Base-by-base conservation (phyloP, 768 basidiomycete genomes). In the Mycena chlorophos region DNA sequence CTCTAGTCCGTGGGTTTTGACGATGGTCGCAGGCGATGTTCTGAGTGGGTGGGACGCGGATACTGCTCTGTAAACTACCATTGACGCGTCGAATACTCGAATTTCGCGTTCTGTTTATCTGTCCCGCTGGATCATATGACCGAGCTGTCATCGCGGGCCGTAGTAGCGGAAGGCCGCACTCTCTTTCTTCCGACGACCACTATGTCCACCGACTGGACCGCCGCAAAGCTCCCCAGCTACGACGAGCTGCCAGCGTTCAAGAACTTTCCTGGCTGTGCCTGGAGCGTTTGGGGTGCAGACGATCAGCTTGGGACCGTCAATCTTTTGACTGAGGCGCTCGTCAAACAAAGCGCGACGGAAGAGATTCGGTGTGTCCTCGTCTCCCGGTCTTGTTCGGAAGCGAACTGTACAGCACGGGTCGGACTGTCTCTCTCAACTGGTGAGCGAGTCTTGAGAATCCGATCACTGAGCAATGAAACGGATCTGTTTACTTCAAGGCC, bases 271-370 rank as follows among this genome's bases (percentile, higher is more conserved):
- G 87, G 86, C n/a, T 88, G 86, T 54, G 87, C 86, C 3, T 88
- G 87, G 87, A 75, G 73, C 2, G 74, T 88, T 12, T 88, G 85
- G 85, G 86, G 86, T n/a, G 68, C 74, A 29, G 78, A 82, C 19
- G 87, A 88, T 56, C 74, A 88, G 60, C 71, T 88, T 20, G 87
- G 87, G 1, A 88, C 86, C 2, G 71, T 88, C 25, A 88, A 88
- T 66, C 55, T 88, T 39, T 67, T 88, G 39, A 87, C 87, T 1
- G 78, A 80, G 12, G 77, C 81, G 8, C 76, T 86, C 8, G 84
- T 88, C 19, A 75, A 79, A 61, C 71, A 70, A 48, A 80, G 82
- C 14, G 82, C 83, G 6, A 64, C 69, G 16, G 81, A 84, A 60
- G 84, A 87, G 65, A 79, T 87, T 31, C 72, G 71, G 81, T 81